Percentiles rank a stretch among this genome's conserved stretches.
Conservation (phyloP, 768 basidiomycete species). For the Russula brevipes region DNA sequence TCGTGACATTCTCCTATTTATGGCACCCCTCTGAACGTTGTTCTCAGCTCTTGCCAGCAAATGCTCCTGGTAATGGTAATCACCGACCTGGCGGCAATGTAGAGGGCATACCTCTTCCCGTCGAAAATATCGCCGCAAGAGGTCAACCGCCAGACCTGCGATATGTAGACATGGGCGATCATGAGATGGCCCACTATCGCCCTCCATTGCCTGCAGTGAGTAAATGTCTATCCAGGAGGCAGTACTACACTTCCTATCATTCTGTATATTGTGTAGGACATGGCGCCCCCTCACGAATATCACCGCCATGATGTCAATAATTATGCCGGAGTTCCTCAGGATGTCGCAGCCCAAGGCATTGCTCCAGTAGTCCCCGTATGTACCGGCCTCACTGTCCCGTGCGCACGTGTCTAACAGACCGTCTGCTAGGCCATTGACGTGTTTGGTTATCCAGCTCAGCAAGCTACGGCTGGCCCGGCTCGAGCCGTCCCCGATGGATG, state of each 20-base stretch:
- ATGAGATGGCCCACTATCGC: not conserved
- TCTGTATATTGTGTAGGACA: not conserved
- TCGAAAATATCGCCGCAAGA: not conserved
- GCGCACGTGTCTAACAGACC: not conserved
- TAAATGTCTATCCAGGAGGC: not conserved
- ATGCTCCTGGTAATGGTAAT: not conserved
- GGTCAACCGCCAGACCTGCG: not conserved
- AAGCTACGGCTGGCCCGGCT: too few relatives aligned
- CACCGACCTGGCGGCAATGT: not conserved
- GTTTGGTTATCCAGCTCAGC: not conserved
- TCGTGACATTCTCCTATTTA: not conserved
- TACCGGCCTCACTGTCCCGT: not conserved
- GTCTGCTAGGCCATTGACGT: not conserved
- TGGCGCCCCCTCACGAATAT: not conserved
- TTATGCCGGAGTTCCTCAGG: not conserved
- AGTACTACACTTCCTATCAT: not conserved
- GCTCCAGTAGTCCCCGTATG: not conserved
- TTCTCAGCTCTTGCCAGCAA: not conserved
- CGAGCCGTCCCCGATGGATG: not conserved
- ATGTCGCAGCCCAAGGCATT: not conserved
- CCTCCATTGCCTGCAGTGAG: not conserved
- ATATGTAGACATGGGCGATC: not conserved
- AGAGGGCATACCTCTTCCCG: not conserved
- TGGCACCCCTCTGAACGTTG: not conserved
- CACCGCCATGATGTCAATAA: not conserved